Evolutionary conservation across 2,329 filamentous ascomycete species (phyloP), one percentile per base, ranked within the genome.

Genomic region (Fusarium praegraminearum): DNA sequence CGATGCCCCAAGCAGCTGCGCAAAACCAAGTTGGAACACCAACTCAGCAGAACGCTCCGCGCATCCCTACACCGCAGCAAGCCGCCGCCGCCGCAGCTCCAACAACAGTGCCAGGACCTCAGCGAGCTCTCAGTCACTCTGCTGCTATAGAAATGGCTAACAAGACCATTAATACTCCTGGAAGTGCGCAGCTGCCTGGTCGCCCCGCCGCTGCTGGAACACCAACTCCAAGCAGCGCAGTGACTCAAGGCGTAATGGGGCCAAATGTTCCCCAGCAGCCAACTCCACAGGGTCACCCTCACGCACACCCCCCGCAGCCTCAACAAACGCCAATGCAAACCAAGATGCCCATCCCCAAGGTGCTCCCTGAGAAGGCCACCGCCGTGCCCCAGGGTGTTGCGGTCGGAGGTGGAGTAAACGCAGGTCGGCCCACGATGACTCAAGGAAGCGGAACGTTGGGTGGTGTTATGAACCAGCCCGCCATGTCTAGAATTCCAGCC

Each of bases 391-490:
- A 90, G 65, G 90, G 94, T 3, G 94, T 97, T 24, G 79, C 86
- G 13, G 90, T 95, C 33, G 84, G 83, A 20, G 86, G 86, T n/a
- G 90, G 86, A 40, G 83, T 86, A 22, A 82, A 88, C 80, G 69
- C 88, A 82, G 77, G 87, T 81, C 90, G 96, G 10, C 96, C 96
- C n/a, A 97, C 95, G 0, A 87, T 96, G 76, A 90, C 89, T 20
- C 91, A 91, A 51, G 94, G 94, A 24, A 90, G 89, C 54, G 92
- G 92, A 67, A 90, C 90, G 9, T 87, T 91, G 1, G 91, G 91
- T 55, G 94, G 94, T 55, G 90, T 96, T 51, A 92, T 98, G 86
- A 90, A 91, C 53, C 94, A 97, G 76, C 94, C 96, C 1, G 93
- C 93, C 3, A 87, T 98, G 65, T 84, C 90, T 57, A 94, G 94